Evolutionary conservation across 2,329 filamentous ascomycete genomes (phyloP).

Genomic region (Diaporthe amygdali): DNA sequence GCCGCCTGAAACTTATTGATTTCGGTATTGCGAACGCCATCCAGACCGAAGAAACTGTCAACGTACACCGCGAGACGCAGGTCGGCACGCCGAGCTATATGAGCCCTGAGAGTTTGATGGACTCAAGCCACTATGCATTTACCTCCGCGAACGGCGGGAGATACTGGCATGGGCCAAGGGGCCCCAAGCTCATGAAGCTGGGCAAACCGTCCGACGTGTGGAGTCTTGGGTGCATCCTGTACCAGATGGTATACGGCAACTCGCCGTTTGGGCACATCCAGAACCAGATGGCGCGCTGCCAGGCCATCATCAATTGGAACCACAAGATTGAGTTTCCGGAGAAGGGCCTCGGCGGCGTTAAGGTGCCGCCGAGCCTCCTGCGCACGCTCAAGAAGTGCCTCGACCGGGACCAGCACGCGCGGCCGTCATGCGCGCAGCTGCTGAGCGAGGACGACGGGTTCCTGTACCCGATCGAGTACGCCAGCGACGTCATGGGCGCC

Average conservation of each 20-base stretch:
- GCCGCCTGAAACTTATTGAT: conserved; percentile 92
- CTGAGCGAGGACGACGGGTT: conserved; percentile 65
- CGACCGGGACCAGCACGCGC: conserved; percentile 63
- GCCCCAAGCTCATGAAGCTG: conserved; percentile 86
- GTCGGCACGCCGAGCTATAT: conserved; percentile 98
- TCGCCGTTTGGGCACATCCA: conserved; percentile 92
- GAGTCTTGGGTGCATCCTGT: conserved; percentile 95
- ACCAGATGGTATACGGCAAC: conserved; percentile 98
- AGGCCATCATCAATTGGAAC: conserved; percentile 82
- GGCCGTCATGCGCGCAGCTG: conserved; percentile 69
- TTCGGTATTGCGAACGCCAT: conserved; percentile 99
- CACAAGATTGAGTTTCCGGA: conserved; percentile 76
- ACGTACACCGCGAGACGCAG: conserved; percentile 94
- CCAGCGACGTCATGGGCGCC: conserved; percentile 33
- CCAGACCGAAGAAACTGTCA: conserved; percentile 92
- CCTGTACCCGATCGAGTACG: conserved; percentile 64
- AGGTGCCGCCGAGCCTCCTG: conserved; percentile 64
- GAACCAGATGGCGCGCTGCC: conserved; percentile 84
- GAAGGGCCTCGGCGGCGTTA: conserved; percentile 68
- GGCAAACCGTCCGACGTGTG: conserved; percentile 96
- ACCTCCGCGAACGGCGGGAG: conserved; percentile 46
- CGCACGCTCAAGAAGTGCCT: conserved; percentile 68
- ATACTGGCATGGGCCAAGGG: conserved; percentile 36
- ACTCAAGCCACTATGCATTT: conserved; percentile 67
- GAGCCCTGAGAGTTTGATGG: conserved; percentile 92